Evolutionary conservation across 2,329 filamentous ascomycete genomes (phyloP).

Genomic region (Aspergillus terreus): DNA sequence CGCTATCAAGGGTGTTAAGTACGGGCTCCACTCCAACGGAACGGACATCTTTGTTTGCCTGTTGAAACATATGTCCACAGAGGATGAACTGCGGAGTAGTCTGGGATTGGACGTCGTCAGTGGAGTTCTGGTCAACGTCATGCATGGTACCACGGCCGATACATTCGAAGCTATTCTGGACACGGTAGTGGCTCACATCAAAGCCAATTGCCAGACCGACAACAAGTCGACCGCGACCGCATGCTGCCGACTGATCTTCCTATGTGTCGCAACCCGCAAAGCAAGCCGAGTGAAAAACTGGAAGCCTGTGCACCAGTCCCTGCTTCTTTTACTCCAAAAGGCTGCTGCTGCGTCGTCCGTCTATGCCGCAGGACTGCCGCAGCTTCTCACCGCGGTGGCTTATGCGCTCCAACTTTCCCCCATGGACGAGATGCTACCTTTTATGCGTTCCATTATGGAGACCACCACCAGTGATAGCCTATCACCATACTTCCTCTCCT

Average conservation of each 20-base stretch:
- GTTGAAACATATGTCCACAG: conserved; percentile 33
- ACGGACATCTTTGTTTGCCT: conserved; percentile 51
- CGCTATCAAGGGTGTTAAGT: conserved; percentile 62
- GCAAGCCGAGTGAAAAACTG: conserved; percentile 72
- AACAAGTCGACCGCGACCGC: conserved; percentile 40
- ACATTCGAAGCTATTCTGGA: conserved; percentile 68
- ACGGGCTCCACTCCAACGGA: conserved; percentile 56
- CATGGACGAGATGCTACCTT: conserved; percentile 72
- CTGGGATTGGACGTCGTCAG: conserved; percentile 60
- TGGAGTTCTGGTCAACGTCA: conserved; percentile 73
- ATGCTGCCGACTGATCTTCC: conserved; percentile 44
- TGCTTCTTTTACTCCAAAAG: conserved; percentile 52
- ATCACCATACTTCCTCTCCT: conserved; percentile 72
- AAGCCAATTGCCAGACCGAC: conserved; percentile 29
- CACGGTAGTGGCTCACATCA: conserved; percentile 54
- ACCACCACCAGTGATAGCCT: conserved; percentile 63
- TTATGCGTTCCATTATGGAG: conserved; percentile 63
- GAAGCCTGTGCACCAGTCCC: conserved; percentile 58
- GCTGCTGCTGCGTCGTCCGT: conserved; percentile 20
- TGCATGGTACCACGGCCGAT: conserved; percentile 74
- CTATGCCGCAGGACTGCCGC: conserved; percentile 25
- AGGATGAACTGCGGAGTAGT: conserved; percentile 25
- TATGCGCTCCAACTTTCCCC: conserved; percentile 72
- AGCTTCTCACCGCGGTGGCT: conserved; percentile 49
- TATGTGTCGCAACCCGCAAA: conserved; percentile 75